phyloP scores from a whole-genome alignment of 1,284 basidiomycete species.

The Fomitopsis palustris region DNA sequence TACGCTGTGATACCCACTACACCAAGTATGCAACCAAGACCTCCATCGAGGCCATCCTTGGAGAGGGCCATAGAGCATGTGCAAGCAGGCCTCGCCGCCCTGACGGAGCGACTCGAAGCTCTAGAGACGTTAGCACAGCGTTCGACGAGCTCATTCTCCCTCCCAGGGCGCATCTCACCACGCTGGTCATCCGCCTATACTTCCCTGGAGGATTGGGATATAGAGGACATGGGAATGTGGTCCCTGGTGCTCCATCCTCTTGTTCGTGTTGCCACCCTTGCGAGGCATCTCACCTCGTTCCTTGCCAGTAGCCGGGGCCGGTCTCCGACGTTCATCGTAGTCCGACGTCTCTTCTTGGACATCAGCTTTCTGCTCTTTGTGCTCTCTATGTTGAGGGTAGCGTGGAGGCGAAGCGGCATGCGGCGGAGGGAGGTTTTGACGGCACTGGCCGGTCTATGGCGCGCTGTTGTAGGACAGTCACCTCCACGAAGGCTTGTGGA shows the following conservation, averaged over 20 bases:
- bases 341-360: constrained; percentile 71
- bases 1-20: constrained; percentile 24
- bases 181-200: constrained; percentile 27
- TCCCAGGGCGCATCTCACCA: constrained; percentile 13
- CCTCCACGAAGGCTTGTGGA: constrained; percentile 46
- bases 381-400: constrained; percentile 45
- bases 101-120: constrained; percentile 83
- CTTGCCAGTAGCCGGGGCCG: constrained; percentile 53
- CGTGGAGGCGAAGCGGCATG: constrained; percentile 69
- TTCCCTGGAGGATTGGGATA: constrained; percentile 50
- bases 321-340: constrained; percentile 60
- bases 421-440: constrained; percentile 62
- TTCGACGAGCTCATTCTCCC: constrained; percentile 34
- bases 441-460: constrained; percentile 64
- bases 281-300: constrained; percentile 50
- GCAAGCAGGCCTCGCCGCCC: constrained; percentile 85
- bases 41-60: constrained; percentile 33
- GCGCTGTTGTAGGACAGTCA: constrained; percentile 62
- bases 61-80: constrained; percentile 80
- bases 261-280: constrained; percentile 40
- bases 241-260: constrained; percentile 65
- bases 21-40: constrained; percentile 17
- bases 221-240: constrained; percentile 79
- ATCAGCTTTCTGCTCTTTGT: constrained; percentile 65
- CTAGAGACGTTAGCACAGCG: constrained; percentile 48